Percentiles rank a stretch among this genome's conserved stretches.
These are phyloP conservation scores for Selenicereus undatus DNA, from an alignment of 148 eudicot species.

Conservation along the genomic window DNA sequence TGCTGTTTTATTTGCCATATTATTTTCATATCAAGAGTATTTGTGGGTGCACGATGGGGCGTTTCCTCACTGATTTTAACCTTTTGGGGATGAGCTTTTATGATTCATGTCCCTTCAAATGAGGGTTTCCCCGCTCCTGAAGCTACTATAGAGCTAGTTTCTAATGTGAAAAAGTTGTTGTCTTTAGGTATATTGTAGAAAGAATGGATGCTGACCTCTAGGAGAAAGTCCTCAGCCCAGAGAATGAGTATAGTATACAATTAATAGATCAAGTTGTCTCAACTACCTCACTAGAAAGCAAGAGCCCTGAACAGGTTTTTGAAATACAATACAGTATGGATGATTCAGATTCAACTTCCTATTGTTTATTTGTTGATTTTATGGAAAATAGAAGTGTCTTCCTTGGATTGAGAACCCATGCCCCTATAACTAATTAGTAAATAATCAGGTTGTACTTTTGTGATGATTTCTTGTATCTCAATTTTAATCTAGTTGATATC, in stretches of 20 bases:
- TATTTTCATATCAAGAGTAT: too few relatives aligned
- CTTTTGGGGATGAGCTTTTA: not conserved
- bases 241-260: constrained; percentile 87
- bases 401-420: too few relatives aligned
- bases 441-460: too few relatives aligned
- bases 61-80: not conserved
- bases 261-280: constrained; percentile 98
- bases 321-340: too few relatives aligned
- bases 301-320: constrained; percentile 99
- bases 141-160: not conserved
- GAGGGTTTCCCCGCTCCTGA: not conserved
- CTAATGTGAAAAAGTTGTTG: not conserved
- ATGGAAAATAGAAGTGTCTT: too few relatives aligned
- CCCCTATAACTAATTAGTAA: too few relatives aligned
- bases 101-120: not conserved
- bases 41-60: too few relatives aligned
- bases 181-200: constrained; percentile 79
- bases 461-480: too few relatives aligned
- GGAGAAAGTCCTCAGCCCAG: constrained; percentile 89
- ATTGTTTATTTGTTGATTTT: too few relatives aligned
- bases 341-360: too few relatives aligned
- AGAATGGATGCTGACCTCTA: constrained; percentile 93
- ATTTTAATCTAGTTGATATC: too few relatives aligned
- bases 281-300: constrained; percentile 98
- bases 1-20: too few relatives aligned